Percentiles rank a stretch among this genome's conserved stretches.
phyloP scores from a whole-genome alignment of 2,329 filamentous ascomycete species.

The Microdochium bolleyi region DNA sequence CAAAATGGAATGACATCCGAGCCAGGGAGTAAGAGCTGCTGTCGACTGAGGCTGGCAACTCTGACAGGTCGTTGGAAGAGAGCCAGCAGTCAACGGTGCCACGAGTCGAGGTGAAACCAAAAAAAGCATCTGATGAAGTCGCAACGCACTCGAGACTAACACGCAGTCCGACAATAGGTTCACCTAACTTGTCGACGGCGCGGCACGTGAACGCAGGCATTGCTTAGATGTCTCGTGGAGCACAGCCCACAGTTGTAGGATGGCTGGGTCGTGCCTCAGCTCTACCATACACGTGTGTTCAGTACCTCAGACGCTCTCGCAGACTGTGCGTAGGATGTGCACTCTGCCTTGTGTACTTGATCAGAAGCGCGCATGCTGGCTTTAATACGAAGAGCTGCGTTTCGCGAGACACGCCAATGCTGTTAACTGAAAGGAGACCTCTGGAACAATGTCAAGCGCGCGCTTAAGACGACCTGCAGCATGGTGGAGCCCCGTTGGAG shows the following conservation, averaged over 20 bases:
- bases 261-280: background rate
- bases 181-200: background rate
- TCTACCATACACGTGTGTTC: background rate
- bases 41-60: background rate
- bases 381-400: too few relatives aligned
- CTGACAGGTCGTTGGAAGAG: background rate
- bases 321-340: too few relatives aligned
- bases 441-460: too few relatives aligned
- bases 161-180: background rate
- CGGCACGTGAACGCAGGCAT: background rate
- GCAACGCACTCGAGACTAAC: background rate
- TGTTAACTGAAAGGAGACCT: too few relatives aligned
- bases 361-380: too few relatives aligned
- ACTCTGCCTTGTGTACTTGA: too few relatives aligned
- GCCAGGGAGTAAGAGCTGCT: background rate
- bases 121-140: background rate
- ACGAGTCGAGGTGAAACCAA: background rate
- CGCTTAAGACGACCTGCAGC: too few relatives aligned
- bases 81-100: background rate
- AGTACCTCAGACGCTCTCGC: background rate
- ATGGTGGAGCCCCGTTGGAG: too few relatives aligned
- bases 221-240: background rate
- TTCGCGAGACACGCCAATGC: too few relatives aligned
- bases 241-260: background rate
- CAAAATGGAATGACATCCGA: background rate